A percentile compares a stretch with the other conserved stretches of the same genome.
Conservation (phyloP, 345 rosid species). For the Syzygium grande region DNA sequence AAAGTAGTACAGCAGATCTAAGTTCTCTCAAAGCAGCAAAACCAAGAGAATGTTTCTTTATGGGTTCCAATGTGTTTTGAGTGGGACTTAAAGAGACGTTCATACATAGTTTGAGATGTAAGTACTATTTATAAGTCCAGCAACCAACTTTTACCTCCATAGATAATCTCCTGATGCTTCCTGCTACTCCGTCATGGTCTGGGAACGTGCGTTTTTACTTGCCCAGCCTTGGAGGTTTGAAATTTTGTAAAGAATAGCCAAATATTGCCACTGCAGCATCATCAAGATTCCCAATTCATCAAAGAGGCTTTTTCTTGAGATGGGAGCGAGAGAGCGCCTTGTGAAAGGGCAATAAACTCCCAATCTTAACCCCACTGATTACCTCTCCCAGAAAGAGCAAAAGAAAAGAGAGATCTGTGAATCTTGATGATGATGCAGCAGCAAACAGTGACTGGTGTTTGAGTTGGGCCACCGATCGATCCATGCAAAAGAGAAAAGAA, state of each 20-base stretch:
- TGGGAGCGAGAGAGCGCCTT: neutral
- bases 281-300: conserved; percentile 76
- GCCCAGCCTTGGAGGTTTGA: neutral
- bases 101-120: neutral
- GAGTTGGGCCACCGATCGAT: neutral
- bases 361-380: neutral
- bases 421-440: conserved; percentile 92
- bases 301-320: neutral
- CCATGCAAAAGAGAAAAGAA: neutral
- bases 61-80: neutral
- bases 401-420: conserved; percentile 34
- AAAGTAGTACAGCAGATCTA: neutral
- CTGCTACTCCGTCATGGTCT: neutral
- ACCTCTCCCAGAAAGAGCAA: neutral
- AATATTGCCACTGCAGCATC: conserved; percentile 92
- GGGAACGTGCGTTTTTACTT: neutral
- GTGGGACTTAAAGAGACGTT: neutral
- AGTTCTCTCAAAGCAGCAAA: neutral
- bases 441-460: conserved; percentile 58
- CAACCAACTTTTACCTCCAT: neutral
- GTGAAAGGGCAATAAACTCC: neutral
- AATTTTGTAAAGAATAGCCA: conserved; percentile 22
- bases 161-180: neutral
- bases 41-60: neutral
- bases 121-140: neutral